Evolutionary conservation across 306 rosid species (phyloP).

Genomic region (Cicer bijugum): DNA sequence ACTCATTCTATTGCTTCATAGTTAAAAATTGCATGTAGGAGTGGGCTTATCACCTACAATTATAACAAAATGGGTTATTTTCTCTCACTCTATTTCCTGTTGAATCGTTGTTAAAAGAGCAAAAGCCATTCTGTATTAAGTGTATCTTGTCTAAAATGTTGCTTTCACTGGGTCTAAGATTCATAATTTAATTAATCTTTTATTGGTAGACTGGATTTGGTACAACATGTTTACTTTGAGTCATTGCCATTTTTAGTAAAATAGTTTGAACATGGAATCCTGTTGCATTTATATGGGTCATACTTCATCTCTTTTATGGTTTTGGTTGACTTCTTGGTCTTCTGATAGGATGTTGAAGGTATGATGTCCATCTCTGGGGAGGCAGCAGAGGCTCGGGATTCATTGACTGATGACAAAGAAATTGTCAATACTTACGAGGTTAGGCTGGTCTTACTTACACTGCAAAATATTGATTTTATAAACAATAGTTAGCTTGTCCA

Average conservation of each 20-base stretch:
- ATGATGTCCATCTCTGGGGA: constrained; percentile 99
- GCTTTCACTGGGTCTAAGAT: constrained; percentile 35
- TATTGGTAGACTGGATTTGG: constrained; percentile 32
- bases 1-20: constrained; percentile 29
- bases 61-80: constrained; percentile 21
- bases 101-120: constrained; percentile 33
- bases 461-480: constrained; percentile 23
- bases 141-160: constrained; percentile 23
- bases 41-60: constrained; percentile 15
- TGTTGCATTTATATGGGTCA: constrained; percentile 23
- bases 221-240: constrained; percentile 1
- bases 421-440: constrained; percentile 91
- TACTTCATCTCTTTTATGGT: constrained; percentile 34
- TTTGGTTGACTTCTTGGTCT: constrained; percentile 51
- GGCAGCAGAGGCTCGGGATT: constrained; percentile 93
- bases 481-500: constrained; percentile 26
- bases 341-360: constrained; percentile 92
- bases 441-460: constrained; percentile 40
- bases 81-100: constrained; percentile 30
- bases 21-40: constrained; percentile 26
- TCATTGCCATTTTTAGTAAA: constrained; percentile 39
- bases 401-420: constrained; percentile 89
- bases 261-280: constrained; percentile 22
- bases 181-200: constrained; percentile 35
- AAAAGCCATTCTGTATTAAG: constrained; percentile 22